phyloP scores from a whole-genome alignment of 345 rosid species.

The Lepidium sativum region DNA sequence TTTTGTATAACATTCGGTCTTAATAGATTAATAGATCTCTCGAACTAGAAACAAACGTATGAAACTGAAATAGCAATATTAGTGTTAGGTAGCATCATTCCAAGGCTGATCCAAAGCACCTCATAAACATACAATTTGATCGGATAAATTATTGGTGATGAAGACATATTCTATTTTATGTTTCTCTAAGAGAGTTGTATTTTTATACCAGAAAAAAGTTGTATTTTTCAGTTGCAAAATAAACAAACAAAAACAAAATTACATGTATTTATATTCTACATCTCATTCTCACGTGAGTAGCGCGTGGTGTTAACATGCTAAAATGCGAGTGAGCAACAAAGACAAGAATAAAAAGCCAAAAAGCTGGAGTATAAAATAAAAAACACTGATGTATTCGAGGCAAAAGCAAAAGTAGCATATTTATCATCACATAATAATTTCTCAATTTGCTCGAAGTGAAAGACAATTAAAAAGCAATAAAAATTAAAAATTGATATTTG shows the following conservation, averaged over 20 bases:
- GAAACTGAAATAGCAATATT: background rate
- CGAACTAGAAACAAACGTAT: background rate
- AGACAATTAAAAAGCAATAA: background rate
- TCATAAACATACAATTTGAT: background rate
- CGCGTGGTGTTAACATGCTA: background rate
- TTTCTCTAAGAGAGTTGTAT: background rate
- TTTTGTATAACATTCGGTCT: too few relatives aligned
- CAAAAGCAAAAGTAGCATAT: background rate
- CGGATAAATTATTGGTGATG: background rate
- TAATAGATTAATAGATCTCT: too few relatives aligned
- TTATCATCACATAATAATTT: constrained; percentile 25
- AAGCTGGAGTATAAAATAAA: background rate
- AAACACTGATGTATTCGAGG: background rate
- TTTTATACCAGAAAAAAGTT: background rate
- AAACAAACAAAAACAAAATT: background rate
- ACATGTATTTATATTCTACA: too few relatives aligned
- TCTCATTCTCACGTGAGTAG: background rate
- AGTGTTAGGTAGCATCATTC: background rate
- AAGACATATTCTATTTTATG: background rate
- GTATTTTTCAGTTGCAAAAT: background rate
- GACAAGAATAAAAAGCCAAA: constrained; percentile 17
- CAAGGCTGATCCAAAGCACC: background rate
- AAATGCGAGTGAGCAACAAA: background rate
- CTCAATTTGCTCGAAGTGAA: background rate
- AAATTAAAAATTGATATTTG: background rate